Conservation (phyloP, 495 filamentous ascomycete genomes). For the Xylaria flabelliformis region DNA sequence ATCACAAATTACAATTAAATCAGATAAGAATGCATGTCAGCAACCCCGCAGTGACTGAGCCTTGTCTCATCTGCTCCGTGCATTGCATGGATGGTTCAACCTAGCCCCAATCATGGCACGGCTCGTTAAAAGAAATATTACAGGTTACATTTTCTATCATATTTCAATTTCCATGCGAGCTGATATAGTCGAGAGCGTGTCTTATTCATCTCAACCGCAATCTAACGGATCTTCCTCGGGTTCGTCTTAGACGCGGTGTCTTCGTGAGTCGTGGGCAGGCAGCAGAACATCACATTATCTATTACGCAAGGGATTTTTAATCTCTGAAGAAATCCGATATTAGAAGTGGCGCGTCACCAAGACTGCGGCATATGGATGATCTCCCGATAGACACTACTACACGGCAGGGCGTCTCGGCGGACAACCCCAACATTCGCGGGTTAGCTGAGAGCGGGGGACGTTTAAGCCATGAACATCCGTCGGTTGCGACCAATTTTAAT, state of each 20-base stretch:
- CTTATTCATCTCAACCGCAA: not conserved
- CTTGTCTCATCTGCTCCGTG: not conserved
- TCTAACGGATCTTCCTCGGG: not conserved
- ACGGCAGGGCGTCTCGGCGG: not conserved
- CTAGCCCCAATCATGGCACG: not conserved
- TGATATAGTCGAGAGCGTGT: not conserved
- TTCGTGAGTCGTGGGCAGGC: not conserved
- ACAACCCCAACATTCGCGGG: not conserved
- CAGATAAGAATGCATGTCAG: constrained; percentile 11
- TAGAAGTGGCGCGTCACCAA: not conserved
- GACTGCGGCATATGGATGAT: not conserved
- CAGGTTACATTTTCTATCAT: not conserved
- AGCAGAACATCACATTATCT: not conserved
- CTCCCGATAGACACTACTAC: not conserved
- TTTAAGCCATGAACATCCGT: not conserved
- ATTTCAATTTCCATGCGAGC: not conserved
- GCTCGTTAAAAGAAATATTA: not conserved
- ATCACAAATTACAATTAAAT: no score
- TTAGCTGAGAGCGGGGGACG: not conserved
- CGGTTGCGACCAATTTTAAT: not conserved
- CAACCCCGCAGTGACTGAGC: constrained; percentile 19
- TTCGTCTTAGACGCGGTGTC: not conserved
- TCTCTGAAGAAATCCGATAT: not conserved
- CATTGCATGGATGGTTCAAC: not conserved
- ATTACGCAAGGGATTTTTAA: not conserved